Conservation (phyloP, 768 basidiomycete genomes). For the Leccinellum albellum region DNA sequence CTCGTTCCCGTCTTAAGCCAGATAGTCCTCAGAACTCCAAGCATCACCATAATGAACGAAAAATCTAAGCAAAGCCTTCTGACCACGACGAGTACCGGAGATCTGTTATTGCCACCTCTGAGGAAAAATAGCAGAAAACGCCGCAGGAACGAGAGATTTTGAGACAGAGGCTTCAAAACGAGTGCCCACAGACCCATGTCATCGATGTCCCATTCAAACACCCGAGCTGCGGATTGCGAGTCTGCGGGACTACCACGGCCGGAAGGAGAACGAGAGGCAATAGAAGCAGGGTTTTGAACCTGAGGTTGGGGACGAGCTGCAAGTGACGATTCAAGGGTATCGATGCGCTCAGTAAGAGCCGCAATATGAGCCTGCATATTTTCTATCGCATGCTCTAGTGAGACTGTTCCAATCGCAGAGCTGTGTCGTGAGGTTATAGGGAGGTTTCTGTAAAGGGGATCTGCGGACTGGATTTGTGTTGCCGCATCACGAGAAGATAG, state of each 20-base stretch:
- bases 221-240: slow-evolving; percentile 21
- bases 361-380: slow-evolving; percentile 78
- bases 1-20: slow-evolving; percentile 72
- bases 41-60: slow-evolving; percentile 64
- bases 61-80: slow-evolving; percentile 75
- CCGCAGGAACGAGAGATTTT: slow-evolving; percentile 45
- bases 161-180: slow-evolving; percentile 61
- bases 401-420: slow-evolving; percentile 26
- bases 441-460: slow-evolving; percentile 35
- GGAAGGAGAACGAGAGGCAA: slow-evolving; percentile 37
- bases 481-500: slow-evolving; percentile 38
- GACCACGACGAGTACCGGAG: slow-evolving; percentile 64
- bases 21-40: slow-evolving; percentile 51
- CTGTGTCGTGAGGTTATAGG: slow-evolving; percentile 34
- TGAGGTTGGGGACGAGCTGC: slow-evolving; percentile 27
- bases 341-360: slow-evolving; percentile 79
- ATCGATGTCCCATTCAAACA: slow-evolving; percentile 62
- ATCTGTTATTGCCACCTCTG: slow-evolving; percentile 48
- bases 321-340: slow-evolving; percentile 52
- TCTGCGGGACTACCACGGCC: slow-evolving; percentile 44
- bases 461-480: slow-evolving; percentile 36
- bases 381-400: slow-evolving; percentile 73
- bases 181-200: slow-evolving; percentile 84
- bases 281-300: slow-evolving; percentile 39
- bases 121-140: slow-evolving; percentile 57